phyloP scores from a whole-genome alignment of 2,329 filamentous ascomycete species.

The Chaetothyriales sp. region DNA sequence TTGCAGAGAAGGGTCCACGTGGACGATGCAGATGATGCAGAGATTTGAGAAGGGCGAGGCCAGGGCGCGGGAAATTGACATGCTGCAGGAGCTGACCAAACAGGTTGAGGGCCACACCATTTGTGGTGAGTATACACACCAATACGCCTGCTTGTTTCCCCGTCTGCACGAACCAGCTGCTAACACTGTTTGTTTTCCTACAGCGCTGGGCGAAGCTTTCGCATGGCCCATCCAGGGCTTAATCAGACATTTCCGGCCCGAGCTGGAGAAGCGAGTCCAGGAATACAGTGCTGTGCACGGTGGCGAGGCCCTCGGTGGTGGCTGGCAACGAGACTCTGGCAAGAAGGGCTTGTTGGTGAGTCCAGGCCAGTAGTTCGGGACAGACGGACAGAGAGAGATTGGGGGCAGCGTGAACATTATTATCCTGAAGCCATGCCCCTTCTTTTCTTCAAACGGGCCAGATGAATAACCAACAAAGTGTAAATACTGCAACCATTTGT shows the following conservation, averaged over 20 bases:
- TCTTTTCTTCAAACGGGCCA: constrained; percentile 21
- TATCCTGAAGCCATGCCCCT: too few relatives aligned
- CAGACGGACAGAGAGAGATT: too few relatives aligned
- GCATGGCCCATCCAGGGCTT: constrained; percentile 97
- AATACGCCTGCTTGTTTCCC: not conserved
- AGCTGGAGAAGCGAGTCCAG: constrained; percentile 82
- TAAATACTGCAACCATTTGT: too few relatives aligned
- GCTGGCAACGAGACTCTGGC: constrained; percentile 64
- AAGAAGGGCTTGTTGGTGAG: constrained; percentile 72
- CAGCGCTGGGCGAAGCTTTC: constrained; percentile 88
- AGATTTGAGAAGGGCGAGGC: constrained; percentile 87
- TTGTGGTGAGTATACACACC: constrained; percentile 53
- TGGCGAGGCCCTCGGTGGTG: constrained; percentile 59
- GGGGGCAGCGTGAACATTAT: too few relatives aligned
- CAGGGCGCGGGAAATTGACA: constrained; percentile 87
- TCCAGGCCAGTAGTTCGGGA: constrained; percentile 57
- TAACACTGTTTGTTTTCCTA: not conserved
- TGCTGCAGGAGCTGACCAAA: constrained; percentile 98
- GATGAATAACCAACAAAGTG: not conserved
- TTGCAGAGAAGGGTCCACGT: constrained; percentile 98
- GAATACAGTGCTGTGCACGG: constrained; percentile 66
- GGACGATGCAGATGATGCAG: constrained; percentile 98
- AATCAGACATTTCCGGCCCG: constrained; percentile 94
- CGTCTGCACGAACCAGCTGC: constrained; percentile 1
- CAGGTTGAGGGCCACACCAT: constrained; percentile 99